Evolutionary conservation across 768 basidiomycete species (phyloP), one percentile per base, ranked within the genome.

Genomic region (Trichaptum fuscoviolaceum): DNA sequence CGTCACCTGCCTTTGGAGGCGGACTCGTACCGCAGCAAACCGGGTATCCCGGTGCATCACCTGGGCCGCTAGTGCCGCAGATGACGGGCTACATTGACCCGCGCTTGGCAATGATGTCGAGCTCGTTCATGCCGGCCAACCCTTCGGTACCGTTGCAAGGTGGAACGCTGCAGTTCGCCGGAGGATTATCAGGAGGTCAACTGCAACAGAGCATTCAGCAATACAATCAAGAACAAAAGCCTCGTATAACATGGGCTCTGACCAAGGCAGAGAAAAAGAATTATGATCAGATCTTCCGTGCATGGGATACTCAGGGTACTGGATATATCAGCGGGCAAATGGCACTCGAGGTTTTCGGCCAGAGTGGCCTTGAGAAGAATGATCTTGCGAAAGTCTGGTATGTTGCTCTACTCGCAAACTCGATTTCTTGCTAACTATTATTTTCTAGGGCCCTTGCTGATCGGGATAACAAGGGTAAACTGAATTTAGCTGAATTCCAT

Each of bases 401-500:
- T 70, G 88, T 81, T 62, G 23, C 12, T 24, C 20, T 15, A 65
- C 66, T 52, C 24, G 24, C 61, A 58, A 30, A 63, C 25, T 27
- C 35, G 18, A n/a, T 65, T 4, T 68, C 65, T 65, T 64, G 24
- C 24, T 63, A 66, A 67, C 59, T 27, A 57, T 52, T 27, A 63
- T 18, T 63, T 57, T 30, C 15, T 62, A 98, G 95, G 96, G 89
- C 87, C 17, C 84, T 99, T 7, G 93, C 96, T 23, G 97, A 99
- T 77, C 84, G 86, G 52, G 91, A 96, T 68, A 94, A 99, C 77
- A 89, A 95, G 25, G 97, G 97, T 25, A 97, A 95, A 76, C 85
- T 99, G 62, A 98, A 97, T 71, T 81, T 96, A 27, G 91, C 93
- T 17, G 97, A 99, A 75, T 99, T 99, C 75, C 95, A 99, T 74